Conservation (phyloP, 2,329 filamentous ascomycete species). For the Phyllosticta capitalensis region DNA sequence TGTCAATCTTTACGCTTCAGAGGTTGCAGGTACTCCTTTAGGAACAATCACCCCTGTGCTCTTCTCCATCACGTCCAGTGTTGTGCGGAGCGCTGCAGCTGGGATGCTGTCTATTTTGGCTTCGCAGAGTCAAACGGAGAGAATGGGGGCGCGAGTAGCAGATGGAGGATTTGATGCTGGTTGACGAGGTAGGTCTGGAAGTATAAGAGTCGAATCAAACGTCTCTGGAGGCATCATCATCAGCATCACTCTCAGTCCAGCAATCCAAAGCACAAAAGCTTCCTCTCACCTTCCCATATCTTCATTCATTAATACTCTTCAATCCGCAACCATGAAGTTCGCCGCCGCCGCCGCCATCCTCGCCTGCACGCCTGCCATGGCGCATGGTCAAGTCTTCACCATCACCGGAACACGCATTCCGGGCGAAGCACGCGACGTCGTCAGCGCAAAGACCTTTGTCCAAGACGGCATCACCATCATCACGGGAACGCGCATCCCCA, state of each 20-base stretch:
- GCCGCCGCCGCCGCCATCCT: neutral
- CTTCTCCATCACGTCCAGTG: too few relatives aligned
- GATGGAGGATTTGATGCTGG: too few relatives aligned
- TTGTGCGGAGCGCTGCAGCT: too few relatives aligned
- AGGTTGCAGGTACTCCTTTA: too few relatives aligned
- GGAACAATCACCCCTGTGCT: too few relatives aligned
- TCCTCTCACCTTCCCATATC: neutral
- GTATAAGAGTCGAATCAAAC: neutral
- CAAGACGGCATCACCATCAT: conserved; percentile 39
- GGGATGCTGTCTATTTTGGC: neutral
- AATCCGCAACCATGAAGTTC: neutral
- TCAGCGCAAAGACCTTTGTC: conserved; percentile 35
- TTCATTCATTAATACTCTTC: too few relatives aligned
- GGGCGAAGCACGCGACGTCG: conserved; percentile 33
- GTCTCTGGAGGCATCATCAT: neutral
- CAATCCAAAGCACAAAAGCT: neutral
- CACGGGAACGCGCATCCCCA: neutral
- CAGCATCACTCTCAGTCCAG: neutral
- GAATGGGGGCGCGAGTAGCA: neutral
- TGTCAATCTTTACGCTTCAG: too few relatives aligned
- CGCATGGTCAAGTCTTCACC: neutral
- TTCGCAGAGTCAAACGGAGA: too few relatives aligned
- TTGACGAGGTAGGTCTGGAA: neutral
- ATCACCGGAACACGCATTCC: conserved; percentile 25
- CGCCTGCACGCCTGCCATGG: neutral